These are phyloP conservation scores for Colletotrichum magnum DNA, from an alignment of 2,329 filamentous ascomycete genomes.

Conservation along the genomic window DNA sequence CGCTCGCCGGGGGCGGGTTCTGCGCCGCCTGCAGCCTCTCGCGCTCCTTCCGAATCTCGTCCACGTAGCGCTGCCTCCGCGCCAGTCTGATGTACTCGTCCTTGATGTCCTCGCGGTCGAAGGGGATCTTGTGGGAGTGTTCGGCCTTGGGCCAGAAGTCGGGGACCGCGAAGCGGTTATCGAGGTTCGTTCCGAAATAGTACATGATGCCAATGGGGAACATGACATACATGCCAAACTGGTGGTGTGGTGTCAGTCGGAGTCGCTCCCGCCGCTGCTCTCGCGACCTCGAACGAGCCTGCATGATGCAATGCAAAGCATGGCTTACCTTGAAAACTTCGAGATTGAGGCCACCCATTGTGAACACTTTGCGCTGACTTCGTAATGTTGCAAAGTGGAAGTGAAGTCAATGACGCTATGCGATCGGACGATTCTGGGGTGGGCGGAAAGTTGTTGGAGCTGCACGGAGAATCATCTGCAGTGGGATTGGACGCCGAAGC, in stretches of 20 bases:
- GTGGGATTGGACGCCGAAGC: constrained; percentile 28
- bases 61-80: constrained; percentile 77
- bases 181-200: constrained; percentile 99
- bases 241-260: constrained; percentile 8
- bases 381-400: neutral
- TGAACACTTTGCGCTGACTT: neutral
- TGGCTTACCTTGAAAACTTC: constrained; percentile 86
- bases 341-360: constrained; percentile 82
- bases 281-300: neutral
- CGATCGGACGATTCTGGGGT: constrained; percentile 21
- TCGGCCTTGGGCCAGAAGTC: constrained; percentile 94
- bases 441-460: constrained; percentile 14
- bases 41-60: constrained; percentile 72
- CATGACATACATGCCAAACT: constrained; percentile 99
- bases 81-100: constrained; percentile 83
- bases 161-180: constrained; percentile 88
- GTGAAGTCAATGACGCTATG: constrained; percentile 25
- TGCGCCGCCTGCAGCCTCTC: constrained; percentile 50
- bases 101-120: constrained; percentile 85
- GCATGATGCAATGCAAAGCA: neutral
- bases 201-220: constrained; percentile 99
- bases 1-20: constrained; percentile 44
- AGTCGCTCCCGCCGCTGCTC: neutral
- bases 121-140: constrained; percentile 82
- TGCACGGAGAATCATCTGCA: constrained; percentile 33